Evolutionary conservation across 2,329 filamentous ascomycete species (phyloP).

Genomic region (Colletotrichum plurivorum): DNA sequence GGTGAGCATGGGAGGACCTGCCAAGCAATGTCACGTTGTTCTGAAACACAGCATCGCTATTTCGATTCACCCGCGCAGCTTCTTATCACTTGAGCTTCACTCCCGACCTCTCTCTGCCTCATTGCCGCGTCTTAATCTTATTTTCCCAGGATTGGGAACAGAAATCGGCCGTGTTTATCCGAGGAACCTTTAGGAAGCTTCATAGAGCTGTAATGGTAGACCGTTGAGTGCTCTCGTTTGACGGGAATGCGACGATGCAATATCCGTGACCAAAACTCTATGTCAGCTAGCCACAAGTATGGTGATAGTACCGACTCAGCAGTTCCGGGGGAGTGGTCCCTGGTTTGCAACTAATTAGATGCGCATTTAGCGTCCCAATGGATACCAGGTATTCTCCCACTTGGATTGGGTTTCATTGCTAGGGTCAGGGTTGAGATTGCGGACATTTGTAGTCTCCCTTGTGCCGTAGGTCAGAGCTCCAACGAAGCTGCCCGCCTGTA

Average conservation of each 20-base stretch:
- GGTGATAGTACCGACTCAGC: not conserved
- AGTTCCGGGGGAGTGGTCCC: not conserved
- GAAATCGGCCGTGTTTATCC: not conserved
- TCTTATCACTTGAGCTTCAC: not conserved
- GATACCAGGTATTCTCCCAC: constrained; percentile 3
- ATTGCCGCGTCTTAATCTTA: not conserved
- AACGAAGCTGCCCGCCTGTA: not conserved
- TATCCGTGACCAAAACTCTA: not conserved
- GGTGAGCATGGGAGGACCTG: too few relatives aligned
- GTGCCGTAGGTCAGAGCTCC: not conserved
- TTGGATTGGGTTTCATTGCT: constrained; percentile 5
- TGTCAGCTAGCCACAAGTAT: too few relatives aligned
- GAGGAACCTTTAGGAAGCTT: not conserved
- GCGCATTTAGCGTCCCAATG: constrained; percentile 2
- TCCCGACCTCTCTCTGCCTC: not conserved
- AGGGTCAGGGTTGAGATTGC: not conserved
- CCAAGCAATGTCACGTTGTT: not conserved
- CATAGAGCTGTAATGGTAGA: not conserved
- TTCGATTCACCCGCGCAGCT: not conserved
- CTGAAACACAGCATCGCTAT: not conserved
- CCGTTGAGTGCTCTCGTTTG: not conserved
- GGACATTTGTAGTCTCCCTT: not conserved
- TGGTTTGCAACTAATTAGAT: constrained; percentile 3
- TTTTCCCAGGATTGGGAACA: not conserved
- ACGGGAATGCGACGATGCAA: not conserved